These are phyloP conservation scores for Aureobasidium subglaciale DNA, from an alignment of 2,329 filamentous ascomycete genomes.

Conservation along the genomic window DNA sequence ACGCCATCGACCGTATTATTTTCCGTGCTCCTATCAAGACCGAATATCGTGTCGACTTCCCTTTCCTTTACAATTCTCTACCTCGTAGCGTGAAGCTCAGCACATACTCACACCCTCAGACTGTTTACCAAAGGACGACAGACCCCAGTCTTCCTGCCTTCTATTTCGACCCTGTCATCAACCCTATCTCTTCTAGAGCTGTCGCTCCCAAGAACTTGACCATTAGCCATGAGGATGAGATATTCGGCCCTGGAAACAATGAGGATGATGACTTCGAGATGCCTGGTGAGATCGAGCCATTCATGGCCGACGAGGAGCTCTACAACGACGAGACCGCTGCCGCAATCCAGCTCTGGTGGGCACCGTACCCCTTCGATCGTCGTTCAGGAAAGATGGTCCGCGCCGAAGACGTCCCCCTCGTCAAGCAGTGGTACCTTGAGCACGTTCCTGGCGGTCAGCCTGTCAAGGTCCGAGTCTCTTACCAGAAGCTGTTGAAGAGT, in stretches of 20 bases:
- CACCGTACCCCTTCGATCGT: conserved; percentile 90
- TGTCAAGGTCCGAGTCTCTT: conserved; percentile 95
- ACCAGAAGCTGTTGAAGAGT: conserved; percentile 94
- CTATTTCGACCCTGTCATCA: conserved; percentile 96
- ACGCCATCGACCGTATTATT: conserved; percentile 97
- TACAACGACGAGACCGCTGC: conserved; percentile 84
- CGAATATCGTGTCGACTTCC: conserved; percentile 90
- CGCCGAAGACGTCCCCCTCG: conserved; percentile 89
- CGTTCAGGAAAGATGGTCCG: conserved; percentile 93
- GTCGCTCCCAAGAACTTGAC: conserved; percentile 93
- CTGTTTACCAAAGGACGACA: conserved; percentile 82
- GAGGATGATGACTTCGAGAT: conserved; percentile 61
- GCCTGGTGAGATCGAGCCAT: conserved; percentile 73
- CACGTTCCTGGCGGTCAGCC: conserved; percentile 87
- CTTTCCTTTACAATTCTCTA: conserved; percentile 92
- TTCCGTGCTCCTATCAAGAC: conserved; percentile 93
- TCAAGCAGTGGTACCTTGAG: conserved; percentile 98
- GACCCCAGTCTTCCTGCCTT: conserved; percentile 88
- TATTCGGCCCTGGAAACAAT: conserved; percentile 76
- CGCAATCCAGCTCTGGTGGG: conserved; percentile 96
- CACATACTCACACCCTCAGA: conserved; percentile 90
- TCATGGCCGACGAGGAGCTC: conserved; percentile 80
- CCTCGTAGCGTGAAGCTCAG: conserved; percentile 88
- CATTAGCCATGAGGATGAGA: conserved; percentile 83
- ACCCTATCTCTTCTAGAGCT: conserved; percentile 91